Conservation (phyloP, 108 stramenopile genomes). For the Skeletonema marinoi region DNA sequence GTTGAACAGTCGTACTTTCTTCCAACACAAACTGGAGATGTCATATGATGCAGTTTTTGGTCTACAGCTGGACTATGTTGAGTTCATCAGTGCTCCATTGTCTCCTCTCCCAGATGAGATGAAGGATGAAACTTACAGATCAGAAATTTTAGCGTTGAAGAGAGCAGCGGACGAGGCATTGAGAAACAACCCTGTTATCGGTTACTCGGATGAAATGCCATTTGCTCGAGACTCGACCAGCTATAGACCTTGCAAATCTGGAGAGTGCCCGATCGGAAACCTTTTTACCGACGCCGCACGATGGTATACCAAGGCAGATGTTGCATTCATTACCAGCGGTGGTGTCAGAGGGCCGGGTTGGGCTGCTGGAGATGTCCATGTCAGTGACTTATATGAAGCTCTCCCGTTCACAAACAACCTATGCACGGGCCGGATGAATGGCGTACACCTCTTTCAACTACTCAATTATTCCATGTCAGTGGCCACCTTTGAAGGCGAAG, state of each 20-base stretch:
- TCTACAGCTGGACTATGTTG: conserved; percentile 6
- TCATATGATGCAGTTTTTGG: neutral
- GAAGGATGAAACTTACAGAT: conserved; percentile 44
- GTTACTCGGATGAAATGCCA: conserved; percentile 42
- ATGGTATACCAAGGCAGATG: conserved; percentile 49
- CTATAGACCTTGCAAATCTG: conserved; percentile 39
- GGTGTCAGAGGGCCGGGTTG: conserved; percentile 52
- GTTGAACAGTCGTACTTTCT: neutral
- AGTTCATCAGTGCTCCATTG: conserved; percentile 12
- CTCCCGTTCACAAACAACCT: conserved; percentile 51
- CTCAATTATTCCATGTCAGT: conserved; percentile 49
- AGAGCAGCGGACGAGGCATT: conserved; percentile 42
- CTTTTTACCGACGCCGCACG: conserved; percentile 57
- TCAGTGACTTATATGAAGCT: conserved; percentile 47
- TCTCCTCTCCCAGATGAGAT: conserved; percentile 17
- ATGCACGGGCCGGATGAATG: conserved; percentile 54
- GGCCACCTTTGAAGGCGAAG: conserved; percentile 41
- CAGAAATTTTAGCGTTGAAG: conserved; percentile 18
- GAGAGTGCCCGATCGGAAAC: conserved; percentile 57
- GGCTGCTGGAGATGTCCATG: conserved; percentile 50
- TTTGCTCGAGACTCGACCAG: conserved; percentile 15
- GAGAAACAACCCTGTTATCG: conserved; percentile 49
- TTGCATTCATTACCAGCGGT: conserved; percentile 41
- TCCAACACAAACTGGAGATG: conserved; percentile 4
- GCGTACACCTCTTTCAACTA: conserved; percentile 42